Evolutionary conservation across 139 green algal genomes (phyloP), one percentile per base, ranked within the genome.

Genomic region (Deuterostichococcus epilithicus): DNA sequence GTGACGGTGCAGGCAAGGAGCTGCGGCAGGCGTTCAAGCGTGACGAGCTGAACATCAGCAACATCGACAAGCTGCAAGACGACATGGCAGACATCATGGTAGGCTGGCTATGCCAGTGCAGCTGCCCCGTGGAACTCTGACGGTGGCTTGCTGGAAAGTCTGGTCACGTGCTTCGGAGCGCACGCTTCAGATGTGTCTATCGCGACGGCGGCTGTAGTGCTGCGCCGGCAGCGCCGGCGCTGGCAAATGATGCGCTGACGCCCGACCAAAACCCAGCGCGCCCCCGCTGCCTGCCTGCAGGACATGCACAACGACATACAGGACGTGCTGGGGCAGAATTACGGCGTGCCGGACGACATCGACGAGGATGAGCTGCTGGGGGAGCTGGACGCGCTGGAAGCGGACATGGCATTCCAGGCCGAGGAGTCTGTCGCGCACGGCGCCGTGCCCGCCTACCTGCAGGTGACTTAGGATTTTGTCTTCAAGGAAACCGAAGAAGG

Each of bases 281-380:
- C 23, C 15, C 59, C 23, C 5, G 15, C 59, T 68, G 59, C 25
- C 25, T 34, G 5, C 35, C 66, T 80, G 72, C 84, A 93, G 89
- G 95, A 98, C 75, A 89, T 93, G 68, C 85, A 89, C 69, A 88
- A 88, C 26, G 96, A 99, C 79, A 96, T 99, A 76, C 92, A 98
- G 44, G 91, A 97, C 37, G 86, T 87, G 3, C 86, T 99, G 82
- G 91, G 90, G 4, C 82, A 87, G 34, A 92, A 79, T 1, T 98
- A 97, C 85, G 87, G 85, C 37, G 86, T 98, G 34, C 95, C 95
- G 20, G 94, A 98, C 25, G 96, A 98, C 47, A 88, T 99, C 60
- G 96, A 99, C 82, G 96, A 99, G 88, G 86, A 84, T 26, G 96
- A 99, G 68, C 87, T 99, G 25, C 94, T 99, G 90, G 96, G 88